A percentile compares a stretch with the other conserved stretches of the same genome.
These are phyloP conservation scores for Dendrocalamus sinicus DNA, from an alignment of 176 grass and related monocot species.

Conservation along the genomic window DNA sequence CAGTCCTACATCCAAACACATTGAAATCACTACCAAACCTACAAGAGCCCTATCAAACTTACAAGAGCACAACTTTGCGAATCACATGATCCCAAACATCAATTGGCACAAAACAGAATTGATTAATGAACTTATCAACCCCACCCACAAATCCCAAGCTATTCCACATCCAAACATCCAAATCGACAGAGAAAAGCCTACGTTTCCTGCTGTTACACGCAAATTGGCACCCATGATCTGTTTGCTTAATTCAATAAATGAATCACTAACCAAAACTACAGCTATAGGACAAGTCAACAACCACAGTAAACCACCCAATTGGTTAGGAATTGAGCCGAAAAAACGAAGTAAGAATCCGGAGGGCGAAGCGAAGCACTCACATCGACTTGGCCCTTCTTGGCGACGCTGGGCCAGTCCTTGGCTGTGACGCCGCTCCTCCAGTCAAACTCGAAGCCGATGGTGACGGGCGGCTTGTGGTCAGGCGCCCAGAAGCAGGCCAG, in stretches of 20 bases:
- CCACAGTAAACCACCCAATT: neutral
- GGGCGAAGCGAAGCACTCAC: constrained; percentile 55
- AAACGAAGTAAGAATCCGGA: constrained; percentile 10
- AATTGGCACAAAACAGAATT: neutral
- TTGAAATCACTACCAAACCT: neutral
- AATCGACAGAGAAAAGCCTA: neutral
- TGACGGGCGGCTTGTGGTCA: constrained; percentile 67
- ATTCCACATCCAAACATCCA: neutral
- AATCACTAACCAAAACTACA: neutral
- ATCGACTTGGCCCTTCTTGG: constrained; percentile 94
- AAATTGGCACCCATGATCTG: neutral
- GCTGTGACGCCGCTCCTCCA: constrained; percentile 84
- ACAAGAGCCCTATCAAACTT: neutral
- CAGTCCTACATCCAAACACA: neutral
- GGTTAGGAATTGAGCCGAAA: constrained; percentile 4
- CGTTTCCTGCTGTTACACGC: neutral
- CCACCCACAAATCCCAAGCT: neutral
- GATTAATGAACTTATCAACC: neutral
- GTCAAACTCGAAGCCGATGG: constrained; percentile 80
- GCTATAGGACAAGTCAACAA: neutral
- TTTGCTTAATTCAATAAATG: neutral
- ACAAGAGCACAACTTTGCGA: neutral
- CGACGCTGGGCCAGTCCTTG: constrained; percentile 91
- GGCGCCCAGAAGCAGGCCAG: constrained; percentile 91
- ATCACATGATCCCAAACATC: neutral